Conservation (phyloP, 805 yeast genomes). For the Metschnikowia dekortorum region DNA sequence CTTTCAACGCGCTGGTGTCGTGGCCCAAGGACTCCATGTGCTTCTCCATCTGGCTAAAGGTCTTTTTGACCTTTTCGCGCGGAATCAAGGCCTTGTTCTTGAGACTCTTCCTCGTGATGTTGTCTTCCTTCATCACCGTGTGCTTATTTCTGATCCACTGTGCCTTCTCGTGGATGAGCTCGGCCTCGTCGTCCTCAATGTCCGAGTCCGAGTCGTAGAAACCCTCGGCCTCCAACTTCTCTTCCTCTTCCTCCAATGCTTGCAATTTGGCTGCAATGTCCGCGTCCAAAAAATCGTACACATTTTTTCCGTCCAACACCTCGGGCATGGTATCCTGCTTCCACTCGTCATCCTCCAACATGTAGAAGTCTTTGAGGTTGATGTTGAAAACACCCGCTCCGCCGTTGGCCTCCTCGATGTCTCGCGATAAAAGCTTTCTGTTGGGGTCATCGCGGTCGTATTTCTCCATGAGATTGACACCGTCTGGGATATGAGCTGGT, state of each 20-base stretch:
- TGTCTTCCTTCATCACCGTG: constrained; percentile 86
- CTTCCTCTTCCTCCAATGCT: constrained; percentile 97
- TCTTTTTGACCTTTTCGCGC: constrained; percentile 76
- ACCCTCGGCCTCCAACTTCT: constrained; percentile 86
- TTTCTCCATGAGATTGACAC: constrained; percentile 53
- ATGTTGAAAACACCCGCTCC: constrained; percentile 98
- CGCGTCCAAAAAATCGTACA: constrained; percentile 94
- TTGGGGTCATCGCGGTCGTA: constrained; percentile 79
- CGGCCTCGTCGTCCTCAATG: constrained; percentile 48
- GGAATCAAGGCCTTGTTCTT: constrained; percentile 88
- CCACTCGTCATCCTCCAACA: constrained; percentile 96
- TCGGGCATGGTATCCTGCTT: constrained; percentile 97
- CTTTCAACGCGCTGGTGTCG: constrained; percentile 61
- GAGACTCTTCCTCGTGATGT: constrained; percentile 79
- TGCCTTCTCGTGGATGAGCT: constrained; percentile 73
- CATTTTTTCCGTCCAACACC: constrained; percentile 91
- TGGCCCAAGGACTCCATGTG: constrained; percentile 90
- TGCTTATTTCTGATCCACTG: constrained; percentile 94
- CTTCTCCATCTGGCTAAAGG: constrained; percentile 74
- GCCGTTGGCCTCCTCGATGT: constrained; percentile 90
- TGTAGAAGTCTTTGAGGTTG: constrained; percentile 85
- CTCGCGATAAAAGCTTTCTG: constrained; percentile 77
- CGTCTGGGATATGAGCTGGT: constrained; percentile 78
- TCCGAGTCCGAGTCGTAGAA: constrained; percentile 87
- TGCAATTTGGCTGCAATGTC: constrained; percentile 91